These are phyloP conservation scores for Olyra latifolia DNA, from an alignment of 176 grass and related monocot species.

Conservation along the genomic window DNA sequence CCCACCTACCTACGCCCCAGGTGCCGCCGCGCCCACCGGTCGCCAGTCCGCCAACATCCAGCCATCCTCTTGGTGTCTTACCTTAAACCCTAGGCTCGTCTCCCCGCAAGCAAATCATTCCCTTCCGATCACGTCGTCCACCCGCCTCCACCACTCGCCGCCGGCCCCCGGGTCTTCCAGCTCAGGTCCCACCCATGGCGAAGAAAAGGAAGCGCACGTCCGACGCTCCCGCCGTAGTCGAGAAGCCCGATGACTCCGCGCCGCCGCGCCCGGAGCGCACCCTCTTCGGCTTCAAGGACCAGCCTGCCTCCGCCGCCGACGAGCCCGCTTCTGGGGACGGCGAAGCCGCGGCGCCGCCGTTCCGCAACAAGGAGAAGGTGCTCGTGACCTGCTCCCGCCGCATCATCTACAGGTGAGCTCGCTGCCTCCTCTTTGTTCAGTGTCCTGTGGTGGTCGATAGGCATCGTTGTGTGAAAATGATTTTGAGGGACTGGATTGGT, in stretches of 20 bases:
- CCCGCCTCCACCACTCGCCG: not conserved
- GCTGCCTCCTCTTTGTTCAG: not conserved
- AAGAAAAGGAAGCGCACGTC: slow-evolving; percentile 76
- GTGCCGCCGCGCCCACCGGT: too few relatives aligned
- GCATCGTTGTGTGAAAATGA: not conserved
- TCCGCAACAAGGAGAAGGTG: slow-evolving; percentile 93
- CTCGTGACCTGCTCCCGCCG: slow-evolving; percentile 85
- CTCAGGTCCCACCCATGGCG: slow-evolving; percentile 41
- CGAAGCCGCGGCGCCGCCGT: slow-evolving; percentile 12
- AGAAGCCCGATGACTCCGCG: slow-evolving; percentile 51
- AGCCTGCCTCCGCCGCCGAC: not conserved
- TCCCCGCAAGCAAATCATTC: too few relatives aligned
- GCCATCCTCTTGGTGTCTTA: too few relatives aligned
- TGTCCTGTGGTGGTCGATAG: not conserved
- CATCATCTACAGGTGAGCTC: slow-evolving; percentile 66
- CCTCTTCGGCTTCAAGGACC: slow-evolving; percentile 79
- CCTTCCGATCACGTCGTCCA: not conserved
- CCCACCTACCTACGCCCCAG: too few relatives aligned
- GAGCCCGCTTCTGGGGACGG: slow-evolving; percentile 14
- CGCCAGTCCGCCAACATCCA: too few relatives aligned
- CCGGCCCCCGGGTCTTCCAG: not conserved
- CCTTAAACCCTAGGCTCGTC: slow-evolving; percentile 39
- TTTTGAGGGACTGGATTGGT: slow-evolving; percentile 14
- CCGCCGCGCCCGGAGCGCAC: slow-evolving; percentile 55
- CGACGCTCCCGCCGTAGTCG: not conserved